phyloP scores from a whole-genome alignment of 148 eudicot species.

The Cornus kousa region DNA sequence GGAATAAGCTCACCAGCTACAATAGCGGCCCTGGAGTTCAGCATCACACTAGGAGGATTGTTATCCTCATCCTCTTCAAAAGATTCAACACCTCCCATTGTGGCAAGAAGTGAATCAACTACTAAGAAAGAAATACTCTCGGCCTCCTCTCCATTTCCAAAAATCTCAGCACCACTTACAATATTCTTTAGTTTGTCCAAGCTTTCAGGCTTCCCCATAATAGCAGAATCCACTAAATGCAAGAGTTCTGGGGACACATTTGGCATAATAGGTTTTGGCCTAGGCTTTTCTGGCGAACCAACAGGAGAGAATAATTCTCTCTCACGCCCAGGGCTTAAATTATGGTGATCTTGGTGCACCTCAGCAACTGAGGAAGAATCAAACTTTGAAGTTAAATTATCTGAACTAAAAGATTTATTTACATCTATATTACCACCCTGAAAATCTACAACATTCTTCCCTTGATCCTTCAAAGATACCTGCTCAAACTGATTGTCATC shows the following conservation, averaged over 20 bases:
- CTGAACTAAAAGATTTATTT: slow-evolving; percentile 23
- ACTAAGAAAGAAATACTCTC: slow-evolving; percentile 73
- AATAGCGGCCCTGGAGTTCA: slow-evolving; percentile 95
- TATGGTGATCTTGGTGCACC: slow-evolving; percentile 36
- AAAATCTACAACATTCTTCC: slow-evolving; percentile 25
- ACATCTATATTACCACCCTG: slow-evolving; percentile 22
- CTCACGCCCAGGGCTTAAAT: slow-evolving; percentile 42
- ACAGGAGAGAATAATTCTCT: slow-evolving; percentile 38
- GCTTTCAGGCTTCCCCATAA: slow-evolving; percentile 97
- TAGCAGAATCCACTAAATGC: slow-evolving; percentile 96
- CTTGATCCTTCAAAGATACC: slow-evolving; percentile 60
- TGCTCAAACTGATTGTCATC: slow-evolving; percentile 78
- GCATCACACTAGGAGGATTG: slow-evolving; percentile 98
- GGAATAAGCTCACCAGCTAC: slow-evolving; percentile 94
- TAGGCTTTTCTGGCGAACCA: slow-evolving; percentile 65
- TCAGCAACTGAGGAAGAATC: slow-evolving; percentile 38
- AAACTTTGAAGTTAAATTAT: slow-evolving; percentile 29
- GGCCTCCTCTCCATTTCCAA: slow-evolving; percentile 61
- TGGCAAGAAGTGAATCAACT: slow-evolving; percentile 94
- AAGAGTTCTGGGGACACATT: slow-evolving; percentile 92
- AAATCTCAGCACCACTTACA: slow-evolving; percentile 71
- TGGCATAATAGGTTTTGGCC: slow-evolving; percentile 62
- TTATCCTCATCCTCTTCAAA: slow-evolving; percentile 94
- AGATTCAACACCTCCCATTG: slow-evolving; percentile 99
- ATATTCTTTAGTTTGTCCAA: slow-evolving; percentile 77